Evolutionary conservation across 2,329 filamentous ascomycete species (phyloP).

Genomic region (Pseudogymnoascus sp.): DNA sequence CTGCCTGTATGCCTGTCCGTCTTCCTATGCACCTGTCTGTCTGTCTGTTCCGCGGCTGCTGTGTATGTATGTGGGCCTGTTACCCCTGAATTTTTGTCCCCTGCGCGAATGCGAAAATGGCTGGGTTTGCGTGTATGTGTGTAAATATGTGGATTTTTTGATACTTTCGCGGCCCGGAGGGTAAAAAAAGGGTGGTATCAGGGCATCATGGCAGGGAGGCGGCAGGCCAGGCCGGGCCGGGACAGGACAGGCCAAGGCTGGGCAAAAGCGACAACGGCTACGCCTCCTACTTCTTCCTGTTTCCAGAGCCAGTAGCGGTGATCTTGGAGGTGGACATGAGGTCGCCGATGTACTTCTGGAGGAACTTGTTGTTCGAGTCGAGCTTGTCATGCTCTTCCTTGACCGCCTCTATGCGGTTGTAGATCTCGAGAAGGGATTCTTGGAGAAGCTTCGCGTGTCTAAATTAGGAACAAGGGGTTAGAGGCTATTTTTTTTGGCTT

Average conservation of each 20-base stretch:
- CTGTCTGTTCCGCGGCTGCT: constrained; percentile 6
- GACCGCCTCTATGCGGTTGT: constrained; percentile 90
- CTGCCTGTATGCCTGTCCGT: background rate
- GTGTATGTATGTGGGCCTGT: background rate
- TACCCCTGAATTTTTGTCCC: background rate
- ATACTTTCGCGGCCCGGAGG: background rate
- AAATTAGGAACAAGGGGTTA: constrained; percentile 9
- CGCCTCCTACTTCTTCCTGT: constrained; percentile 12
- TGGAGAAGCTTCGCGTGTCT: constrained; percentile 87
- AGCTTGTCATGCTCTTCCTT: constrained; percentile 94
- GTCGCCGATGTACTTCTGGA: constrained; percentile 97
- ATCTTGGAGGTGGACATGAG: constrained; percentile 82
- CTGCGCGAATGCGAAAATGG: background rate
- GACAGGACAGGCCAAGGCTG: background rate
- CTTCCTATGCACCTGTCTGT: constrained; percentile 2
- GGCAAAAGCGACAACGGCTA: background rate
- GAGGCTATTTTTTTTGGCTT: background rate
- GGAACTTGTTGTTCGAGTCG: constrained; percentile 91
- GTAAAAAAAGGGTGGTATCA: background rate
- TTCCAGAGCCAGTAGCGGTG: constrained; percentile 39
- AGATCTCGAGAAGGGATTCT: constrained; percentile 79
- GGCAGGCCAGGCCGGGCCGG: background rate
- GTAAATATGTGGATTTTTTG: background rate
- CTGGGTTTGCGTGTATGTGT: background rate
- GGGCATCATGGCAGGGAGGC: constrained; percentile 5